A percentile compares a stretch with the other conserved stretches of the same genome.
These are phyloP conservation scores for Lecanicillium sp. DNA, from an alignment of 2,329 filamentous ascomycete genomes.

Conservation along the genomic window DNA sequence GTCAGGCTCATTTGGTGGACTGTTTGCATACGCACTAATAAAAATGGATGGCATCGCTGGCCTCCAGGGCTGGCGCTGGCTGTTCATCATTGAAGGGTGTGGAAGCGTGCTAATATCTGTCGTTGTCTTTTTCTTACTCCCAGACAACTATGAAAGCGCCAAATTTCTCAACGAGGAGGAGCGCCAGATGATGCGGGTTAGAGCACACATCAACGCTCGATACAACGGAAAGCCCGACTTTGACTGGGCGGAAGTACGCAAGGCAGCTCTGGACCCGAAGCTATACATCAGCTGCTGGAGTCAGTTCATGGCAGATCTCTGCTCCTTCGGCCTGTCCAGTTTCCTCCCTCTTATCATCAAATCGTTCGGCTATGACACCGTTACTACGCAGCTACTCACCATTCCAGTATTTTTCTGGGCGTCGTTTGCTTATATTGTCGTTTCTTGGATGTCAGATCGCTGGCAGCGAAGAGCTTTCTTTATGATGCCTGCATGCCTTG, in stretches of 20 bases:
- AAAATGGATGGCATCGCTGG: conserved; percentile 20
- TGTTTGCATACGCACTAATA: conserved; percentile 31
- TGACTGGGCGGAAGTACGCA: conserved; percentile 11
- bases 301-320: conserved; percentile 20
- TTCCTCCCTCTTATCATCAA: conserved; percentile 25
- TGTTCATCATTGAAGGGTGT: conserved; percentile 30
- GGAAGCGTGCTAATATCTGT: conserved; percentile 22
- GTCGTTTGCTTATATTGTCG: conserved; percentile 46
- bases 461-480: conserved; percentile 12
- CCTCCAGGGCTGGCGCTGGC: conserved; percentile 28
- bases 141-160: conserved; percentile 6
- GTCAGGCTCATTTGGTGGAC: conserved; percentile 29
- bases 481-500: conserved; percentile 13
- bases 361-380: conserved; percentile 20
- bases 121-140: conserved; percentile 13
- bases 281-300: conserved; percentile 23
- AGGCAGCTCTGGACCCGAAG: conserved; percentile 11
- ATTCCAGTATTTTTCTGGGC: conserved; percentile 26
- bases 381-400: conserved; percentile 23
- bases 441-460: conserved; percentile 13
- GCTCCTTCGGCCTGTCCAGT: conserved; percentile 20
- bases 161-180: conserved; percentile 10
- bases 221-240: conserved; percentile 12
- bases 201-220: conserved; percentile 9
- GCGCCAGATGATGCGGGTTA: conserved; percentile 13